Evolutionary conservation across 768 basidiomycete species (phyloP).

Genomic region (Hypholoma sublateritium): DNA sequence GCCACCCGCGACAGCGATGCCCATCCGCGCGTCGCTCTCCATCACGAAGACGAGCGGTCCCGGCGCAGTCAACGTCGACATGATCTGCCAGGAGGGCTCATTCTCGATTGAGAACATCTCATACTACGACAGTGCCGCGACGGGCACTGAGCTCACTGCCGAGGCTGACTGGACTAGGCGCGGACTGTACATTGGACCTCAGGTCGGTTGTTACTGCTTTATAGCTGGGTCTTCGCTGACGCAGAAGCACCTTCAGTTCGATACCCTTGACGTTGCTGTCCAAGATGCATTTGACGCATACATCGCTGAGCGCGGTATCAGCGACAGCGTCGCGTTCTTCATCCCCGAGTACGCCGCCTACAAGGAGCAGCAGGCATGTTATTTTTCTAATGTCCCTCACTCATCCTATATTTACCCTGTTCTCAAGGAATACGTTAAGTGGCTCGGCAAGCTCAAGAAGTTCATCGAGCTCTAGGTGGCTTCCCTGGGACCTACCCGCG

Average conservation of each 20-base stretch:
- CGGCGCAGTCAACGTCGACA: slow-evolving; percentile 78
- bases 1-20: slow-evolving; percentile 46
- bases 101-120: slow-evolving; percentile 91
- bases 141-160: slow-evolving; percentile 76
- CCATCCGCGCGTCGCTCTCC: slow-evolving; percentile 77
- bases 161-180: slow-evolving; percentile 95
- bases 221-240: neutral
- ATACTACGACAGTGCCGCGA: slow-evolving; percentile 70
- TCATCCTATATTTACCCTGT: too few relatives aligned
- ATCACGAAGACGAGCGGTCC: slow-evolving; percentile 71
- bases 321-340: slow-evolving; percentile 79
- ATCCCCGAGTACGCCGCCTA: slow-evolving; percentile 84
- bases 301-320: slow-evolving; percentile 87
- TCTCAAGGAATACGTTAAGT: slow-evolving; percentile 84
- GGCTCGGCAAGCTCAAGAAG: slow-evolving; percentile 79
- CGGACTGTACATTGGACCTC: slow-evolving; percentile 90
- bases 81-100: slow-evolving; percentile 73
- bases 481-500: neutral
- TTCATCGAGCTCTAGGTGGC: slow-evolving; percentile 66
- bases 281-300: slow-evolving; percentile 93
- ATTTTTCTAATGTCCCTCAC: neutral
- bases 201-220: slow-evolving; percentile 40
- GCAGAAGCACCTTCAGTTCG: slow-evolving; percentile 55
- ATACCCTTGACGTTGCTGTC: slow-evolving; percentile 81
- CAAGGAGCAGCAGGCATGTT: slow-evolving; percentile 90